These are phyloP conservation scores for Salvia miltiorrhiza DNA, from an alignment of 257 asterid species.

Conservation along the genomic window DNA sequence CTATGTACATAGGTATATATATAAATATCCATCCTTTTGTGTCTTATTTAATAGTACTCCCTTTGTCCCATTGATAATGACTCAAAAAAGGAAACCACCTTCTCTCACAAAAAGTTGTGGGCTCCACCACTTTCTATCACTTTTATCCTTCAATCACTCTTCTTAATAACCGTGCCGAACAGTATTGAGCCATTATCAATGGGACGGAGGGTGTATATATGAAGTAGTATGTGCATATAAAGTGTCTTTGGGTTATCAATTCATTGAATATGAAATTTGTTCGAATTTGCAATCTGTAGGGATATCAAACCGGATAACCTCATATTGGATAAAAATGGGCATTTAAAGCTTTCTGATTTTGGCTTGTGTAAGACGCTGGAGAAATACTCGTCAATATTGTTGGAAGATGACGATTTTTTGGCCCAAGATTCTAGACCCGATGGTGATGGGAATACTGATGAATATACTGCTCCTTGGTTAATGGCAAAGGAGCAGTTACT, in stretches of 20 bases:
- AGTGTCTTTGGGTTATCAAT: background rate
- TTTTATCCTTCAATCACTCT: too few relatives aligned
- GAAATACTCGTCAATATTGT: conserved; percentile 70
- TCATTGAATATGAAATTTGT: background rate
- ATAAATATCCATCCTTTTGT: background rate
- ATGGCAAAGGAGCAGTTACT: conserved; percentile 97
- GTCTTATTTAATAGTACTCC: background rate
- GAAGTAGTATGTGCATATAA: background rate
- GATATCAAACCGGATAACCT: conserved; percentile 97
- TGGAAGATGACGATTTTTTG: conserved; percentile 74
- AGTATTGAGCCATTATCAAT: too few relatives aligned
- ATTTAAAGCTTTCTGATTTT: conserved; percentile 91
- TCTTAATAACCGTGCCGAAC: too few relatives aligned
- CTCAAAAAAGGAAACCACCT: background rate
- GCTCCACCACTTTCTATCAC: too few relatives aligned
- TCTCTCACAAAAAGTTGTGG: too few relatives aligned
- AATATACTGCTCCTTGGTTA: conserved; percentile 65
- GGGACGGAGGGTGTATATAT: too few relatives aligned
- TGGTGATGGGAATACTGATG: conserved; percentile 39
- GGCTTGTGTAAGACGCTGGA: conserved; percentile 63
- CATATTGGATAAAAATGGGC: conserved; percentile 89
- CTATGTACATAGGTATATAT: conserved; percentile 57
- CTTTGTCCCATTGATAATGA: too few relatives aligned
- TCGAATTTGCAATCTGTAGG: conserved; percentile 42
- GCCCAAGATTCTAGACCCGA: conserved; percentile 49